A percentile compares a stretch with the other conserved stretches of the same genome.
Evolutionary conservation across 345 rosid genomes (phyloP).

Genomic region (Eucalyptus caleyi): DNA sequence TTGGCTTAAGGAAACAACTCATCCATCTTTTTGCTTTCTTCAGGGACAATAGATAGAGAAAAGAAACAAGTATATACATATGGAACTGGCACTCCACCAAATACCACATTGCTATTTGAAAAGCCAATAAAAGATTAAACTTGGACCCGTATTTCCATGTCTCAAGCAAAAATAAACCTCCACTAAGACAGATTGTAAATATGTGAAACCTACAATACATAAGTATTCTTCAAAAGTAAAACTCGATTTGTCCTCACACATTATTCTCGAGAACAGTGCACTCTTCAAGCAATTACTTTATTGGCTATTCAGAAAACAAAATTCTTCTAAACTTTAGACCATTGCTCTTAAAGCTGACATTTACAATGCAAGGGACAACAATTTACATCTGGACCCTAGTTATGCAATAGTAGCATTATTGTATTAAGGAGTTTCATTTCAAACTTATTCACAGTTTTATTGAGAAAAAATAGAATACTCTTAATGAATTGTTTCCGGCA

Average conservation of each 20-base stretch:
- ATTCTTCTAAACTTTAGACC: not conserved
- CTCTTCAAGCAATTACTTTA: not conserved
- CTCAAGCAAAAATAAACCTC: not conserved
- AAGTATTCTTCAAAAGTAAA: not conserved
- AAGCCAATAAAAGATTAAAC: not conserved
- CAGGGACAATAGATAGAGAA: not conserved
- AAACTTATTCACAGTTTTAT: not conserved
- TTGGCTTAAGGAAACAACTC: not conserved
- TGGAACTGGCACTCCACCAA: not conserved
- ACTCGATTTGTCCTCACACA: not conserved
- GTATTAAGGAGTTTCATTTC: not conserved
- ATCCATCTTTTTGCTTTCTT: not conserved
- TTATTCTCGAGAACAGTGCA: not conserved
- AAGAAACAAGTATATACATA: not conserved
- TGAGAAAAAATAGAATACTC: not conserved
- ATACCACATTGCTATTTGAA: not conserved
- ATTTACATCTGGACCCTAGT: not conserved
- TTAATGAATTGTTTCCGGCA: not conserved
- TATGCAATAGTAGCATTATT: not conserved
- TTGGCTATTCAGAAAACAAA: not conserved
- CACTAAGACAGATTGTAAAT: not conserved
- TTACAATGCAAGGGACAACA: not conserved
- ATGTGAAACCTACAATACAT: not conserved
- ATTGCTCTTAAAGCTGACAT: not conserved
- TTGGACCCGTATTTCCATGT: not conserved